Evolutionary conservation across 495 filamentous ascomycete species (phyloP).

Genomic region (Podospora anserina): DNA sequence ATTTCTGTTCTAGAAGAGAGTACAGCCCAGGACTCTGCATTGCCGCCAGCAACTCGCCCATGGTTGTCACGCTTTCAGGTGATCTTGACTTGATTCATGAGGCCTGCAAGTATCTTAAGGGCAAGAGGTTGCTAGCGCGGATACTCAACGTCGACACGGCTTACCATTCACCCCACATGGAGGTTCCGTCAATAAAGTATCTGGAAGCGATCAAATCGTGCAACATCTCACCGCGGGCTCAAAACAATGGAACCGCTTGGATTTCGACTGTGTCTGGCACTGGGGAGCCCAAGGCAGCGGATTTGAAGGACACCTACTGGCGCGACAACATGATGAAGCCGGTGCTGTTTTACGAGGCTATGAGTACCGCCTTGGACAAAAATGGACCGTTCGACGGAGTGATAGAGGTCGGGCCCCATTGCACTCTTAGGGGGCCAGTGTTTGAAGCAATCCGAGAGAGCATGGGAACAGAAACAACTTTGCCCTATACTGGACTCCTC

Average conservation of each 20-base stretch:
- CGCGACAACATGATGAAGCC: constrained; percentile 55
- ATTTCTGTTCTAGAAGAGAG: constrained; percentile 28
- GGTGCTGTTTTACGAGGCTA: constrained; percentile 56
- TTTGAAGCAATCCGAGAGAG: constrained; percentile 40
- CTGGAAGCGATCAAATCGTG: constrained; percentile 29
- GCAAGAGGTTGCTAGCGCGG: constrained; percentile 38
- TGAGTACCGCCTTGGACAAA: constrained; percentile 37
- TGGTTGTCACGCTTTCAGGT: constrained; percentile 43
- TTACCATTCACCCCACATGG: constrained; percentile 64
- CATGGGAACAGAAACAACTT: neutral
- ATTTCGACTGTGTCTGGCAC: constrained; percentile 41
- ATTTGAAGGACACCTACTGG: constrained; percentile 51
- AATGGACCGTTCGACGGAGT: constrained; percentile 41
- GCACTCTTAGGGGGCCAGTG: constrained; percentile 49
- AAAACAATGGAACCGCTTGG: constrained; percentile 33
- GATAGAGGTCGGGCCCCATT: constrained; percentile 59
- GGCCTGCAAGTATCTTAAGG: constrained; percentile 32
- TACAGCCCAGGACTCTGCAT: constrained; percentile 35
- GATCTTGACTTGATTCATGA: constrained; percentile 39
- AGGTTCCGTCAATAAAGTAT: constrained; percentile 40
- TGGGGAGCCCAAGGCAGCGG: constrained; percentile 18
- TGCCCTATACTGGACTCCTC: constrained; percentile 44
- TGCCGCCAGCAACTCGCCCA: constrained; percentile 42
- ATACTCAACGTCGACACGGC: constrained; percentile 50
- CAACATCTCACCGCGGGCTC: constrained; percentile 19